Base-by-base conservation (phyloP, 805 yeast genomes). In the Saccharomyces paradoxus region DNA sequence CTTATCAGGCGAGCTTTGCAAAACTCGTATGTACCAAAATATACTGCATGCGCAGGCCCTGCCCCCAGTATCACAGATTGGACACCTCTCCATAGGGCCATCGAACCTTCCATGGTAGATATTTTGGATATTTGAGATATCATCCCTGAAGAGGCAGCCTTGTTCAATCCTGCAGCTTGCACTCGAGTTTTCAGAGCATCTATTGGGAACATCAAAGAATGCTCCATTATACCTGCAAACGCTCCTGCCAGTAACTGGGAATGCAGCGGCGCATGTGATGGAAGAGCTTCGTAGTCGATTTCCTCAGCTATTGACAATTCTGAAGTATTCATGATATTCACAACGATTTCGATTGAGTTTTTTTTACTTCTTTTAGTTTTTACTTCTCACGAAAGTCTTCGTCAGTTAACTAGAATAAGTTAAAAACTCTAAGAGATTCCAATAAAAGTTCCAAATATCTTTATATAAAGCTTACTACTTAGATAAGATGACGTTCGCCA, bases 161-260 rank as follows among this genome's bases (percentile, higher is more conserved):
- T 56, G n/a, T 83, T 77, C 14, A 68, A 50, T 13, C 69, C 63
- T 1, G 64, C 55, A 1, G 67, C 62, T 69, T 92, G 99, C 92
- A 92, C 89, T 66, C 99, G 77, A 5, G 98, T 94, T 75, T 92
- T 92, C 62, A 92, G 80, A n/a, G 96, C 92, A 69, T 92, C 99
- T 46, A 92, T 83, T 1, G 99, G 99, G 68, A 84, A 92, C 97
- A 92, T 89, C 48, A 92, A 89, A 1, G 96, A 84, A 71, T 92
- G 99, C 69, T 92, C 99, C 97, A 92, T 89, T 54, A 94, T 89
- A 28, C 99, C 99, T n/a, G 99, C 98, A 73, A 90, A 88, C 0
- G 97, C 98, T 10, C 99, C 99, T 1, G 98, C 98, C 12, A 82
- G 67, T 57, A 92, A 77, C 67, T 91, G 96, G 3, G 96, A 88